Percentiles rank a stretch among this genome's conserved stretches.
These are phyloP conservation scores for Ustilago vetiveriae DNA, from an alignment of 1,284 basidiomycete species.

Conservation along the genomic window DNA sequence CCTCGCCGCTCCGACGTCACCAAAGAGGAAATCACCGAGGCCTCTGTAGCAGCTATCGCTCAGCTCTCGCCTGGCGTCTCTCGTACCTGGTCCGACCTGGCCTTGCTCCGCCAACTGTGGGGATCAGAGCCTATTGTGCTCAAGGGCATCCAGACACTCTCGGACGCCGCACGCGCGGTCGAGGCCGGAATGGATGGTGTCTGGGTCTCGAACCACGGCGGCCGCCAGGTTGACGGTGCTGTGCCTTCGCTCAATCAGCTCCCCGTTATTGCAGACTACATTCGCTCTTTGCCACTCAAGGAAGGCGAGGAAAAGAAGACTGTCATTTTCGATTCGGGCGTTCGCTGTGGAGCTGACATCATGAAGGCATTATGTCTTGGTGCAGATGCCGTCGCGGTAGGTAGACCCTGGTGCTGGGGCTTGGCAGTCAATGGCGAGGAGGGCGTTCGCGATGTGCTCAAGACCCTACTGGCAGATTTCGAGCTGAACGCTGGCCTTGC, in stretches of 20 bases:
- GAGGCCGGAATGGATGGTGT: slow-evolving; percentile 60
- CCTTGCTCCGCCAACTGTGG: slow-evolving; percentile 53
- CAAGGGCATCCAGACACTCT: slow-evolving; percentile 58
- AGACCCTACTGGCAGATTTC: slow-evolving; percentile 56
- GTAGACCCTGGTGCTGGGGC: slow-evolving; percentile 62
- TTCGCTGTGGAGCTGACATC: slow-evolving; percentile 58
- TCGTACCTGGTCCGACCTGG: slow-evolving; percentile 58
- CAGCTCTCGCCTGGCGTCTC: slow-evolving; percentile 57
- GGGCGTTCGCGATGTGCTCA: slow-evolving; percentile 56
- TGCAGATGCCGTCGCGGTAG: slow-evolving; percentile 60
- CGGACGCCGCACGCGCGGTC: slow-evolving; percentile 56
- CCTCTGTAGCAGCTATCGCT: slow-evolving; percentile 46
- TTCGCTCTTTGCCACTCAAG: slow-evolving; percentile 24
- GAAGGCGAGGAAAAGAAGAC: slow-evolving; percentile 45
- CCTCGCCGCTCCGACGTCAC: slow-evolving; percentile 45
- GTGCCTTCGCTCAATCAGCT: slow-evolving; percentile 52
- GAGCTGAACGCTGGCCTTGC: slow-evolving; percentile 45
- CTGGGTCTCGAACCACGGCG: slow-evolving; percentile 64
- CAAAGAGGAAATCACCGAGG: slow-evolving; percentile 51
- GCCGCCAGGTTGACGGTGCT: slow-evolving; percentile 63
- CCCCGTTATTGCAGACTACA: slow-evolving; percentile 43
- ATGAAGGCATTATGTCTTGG: slow-evolving; percentile 61
- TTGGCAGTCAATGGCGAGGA: slow-evolving; percentile 55
- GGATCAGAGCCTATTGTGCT: slow-evolving; percentile 58
- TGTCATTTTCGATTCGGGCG: slow-evolving; percentile 60